These are phyloP conservation scores for Quercus alba DNA, from an alignment of 306 rosid species.

Conservation along the genomic window DNA sequence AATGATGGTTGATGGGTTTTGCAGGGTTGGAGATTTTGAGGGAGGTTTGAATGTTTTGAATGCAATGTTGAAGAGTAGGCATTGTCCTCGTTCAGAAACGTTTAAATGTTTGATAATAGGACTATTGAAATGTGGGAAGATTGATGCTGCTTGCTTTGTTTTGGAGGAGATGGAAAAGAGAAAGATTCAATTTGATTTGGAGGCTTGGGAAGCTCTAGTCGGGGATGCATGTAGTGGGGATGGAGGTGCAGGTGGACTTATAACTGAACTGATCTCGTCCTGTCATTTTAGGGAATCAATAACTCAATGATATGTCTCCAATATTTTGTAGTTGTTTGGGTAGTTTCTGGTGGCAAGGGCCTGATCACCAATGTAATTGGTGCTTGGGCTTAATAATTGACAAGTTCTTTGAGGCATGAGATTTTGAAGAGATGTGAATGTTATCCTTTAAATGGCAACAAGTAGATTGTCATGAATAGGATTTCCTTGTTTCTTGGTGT, in stretches of 20 bases:
- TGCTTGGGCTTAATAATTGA: neutral
- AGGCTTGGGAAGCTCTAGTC: slow-evolving; percentile 60
- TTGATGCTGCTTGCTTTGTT: slow-evolving; percentile 65
- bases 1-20: slow-evolving; percentile 79
- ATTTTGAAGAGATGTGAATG: neutral
- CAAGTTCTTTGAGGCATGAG: neutral
- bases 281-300: slow-evolving; percentile 4
- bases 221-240: slow-evolving; percentile 43
- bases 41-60: slow-evolving; percentile 59
- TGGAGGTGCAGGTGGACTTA: slow-evolving; percentile 27
- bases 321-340: neutral
- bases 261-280: slow-evolving; percentile 39
- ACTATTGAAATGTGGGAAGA: slow-evolving; percentile 52
- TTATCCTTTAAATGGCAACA: neutral
- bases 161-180: slow-evolving; percentile 83
- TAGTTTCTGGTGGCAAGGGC: neutral
- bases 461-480: neutral
- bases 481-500: neutral
- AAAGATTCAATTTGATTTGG: slow-evolving; percentile 37
- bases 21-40: slow-evolving; percentile 55
- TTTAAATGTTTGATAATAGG: slow-evolving; percentile 62
- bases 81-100: slow-evolving; percentile 64
- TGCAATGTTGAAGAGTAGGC: slow-evolving; percentile 65
- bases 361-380: neutral
- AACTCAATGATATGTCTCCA: neutral